Percentiles rank a stretch among this genome's conserved stretches.
Conservation (phyloP, 108 stramenopile species). For the Cyclotella atomus region DNA sequence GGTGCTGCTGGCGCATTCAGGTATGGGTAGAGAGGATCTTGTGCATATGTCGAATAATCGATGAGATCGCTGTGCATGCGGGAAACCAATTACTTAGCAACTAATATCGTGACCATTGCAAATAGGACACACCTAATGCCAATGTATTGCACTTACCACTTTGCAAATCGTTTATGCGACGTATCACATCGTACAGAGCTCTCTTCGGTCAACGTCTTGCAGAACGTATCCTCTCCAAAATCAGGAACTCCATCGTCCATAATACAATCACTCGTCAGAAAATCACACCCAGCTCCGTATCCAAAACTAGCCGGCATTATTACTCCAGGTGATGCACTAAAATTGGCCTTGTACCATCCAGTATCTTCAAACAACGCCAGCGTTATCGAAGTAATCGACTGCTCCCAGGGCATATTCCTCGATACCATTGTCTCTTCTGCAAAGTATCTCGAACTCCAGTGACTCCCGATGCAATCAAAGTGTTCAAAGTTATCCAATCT, state of each 20-base stretch:
- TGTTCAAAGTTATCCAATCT: constrained; percentile 29
- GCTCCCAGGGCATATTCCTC: constrained; percentile 32
- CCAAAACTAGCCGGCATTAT: constrained; percentile 18
- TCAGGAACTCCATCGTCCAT: constrained; percentile 20
- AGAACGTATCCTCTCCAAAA: constrained; percentile 14
- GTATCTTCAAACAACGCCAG: constrained; percentile 27
- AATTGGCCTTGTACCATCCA: constrained; percentile 42
- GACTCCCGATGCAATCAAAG: constrained; percentile 29
- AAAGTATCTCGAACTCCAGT: constrained; percentile 32
- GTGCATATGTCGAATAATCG: constrained; percentile 23
- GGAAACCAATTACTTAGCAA: neutral
- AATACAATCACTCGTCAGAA: constrained; percentile 27
- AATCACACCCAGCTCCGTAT: constrained; percentile 29
- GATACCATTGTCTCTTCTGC: constrained; percentile 18
- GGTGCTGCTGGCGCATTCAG: constrained; percentile 1
- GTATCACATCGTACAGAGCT: constrained; percentile 16
- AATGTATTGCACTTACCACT: neutral
- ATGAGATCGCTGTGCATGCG: constrained; percentile 12
- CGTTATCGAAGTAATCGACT: constrained; percentile 20
- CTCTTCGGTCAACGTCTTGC: constrained; percentile 14
- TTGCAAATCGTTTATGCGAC: constrained; percentile 9
- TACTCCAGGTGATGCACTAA: constrained; percentile 14
- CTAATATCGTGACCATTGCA: too few relatives aligned
- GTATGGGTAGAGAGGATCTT: constrained; percentile 19
- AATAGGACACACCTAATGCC: neutral